These are phyloP conservation scores for Gilbertella persicaria DNA, from an alignment of 371 early-diverging fungal genomes.

Conservation along the genomic window DNA sequence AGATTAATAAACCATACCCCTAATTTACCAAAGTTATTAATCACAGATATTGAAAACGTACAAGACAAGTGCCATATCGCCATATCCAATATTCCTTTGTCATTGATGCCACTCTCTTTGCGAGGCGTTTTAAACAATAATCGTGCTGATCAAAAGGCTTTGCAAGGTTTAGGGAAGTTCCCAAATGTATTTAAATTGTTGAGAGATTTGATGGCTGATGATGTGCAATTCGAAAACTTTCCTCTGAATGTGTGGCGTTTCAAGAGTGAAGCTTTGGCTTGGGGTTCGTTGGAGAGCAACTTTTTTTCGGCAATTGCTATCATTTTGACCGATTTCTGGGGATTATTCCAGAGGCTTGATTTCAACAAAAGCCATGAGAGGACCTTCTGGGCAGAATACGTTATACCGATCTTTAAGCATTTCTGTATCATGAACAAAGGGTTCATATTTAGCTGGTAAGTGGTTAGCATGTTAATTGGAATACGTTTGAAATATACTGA, in stretches of 20 bases:
- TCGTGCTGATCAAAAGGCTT: conserved; percentile 12
- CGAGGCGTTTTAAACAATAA: conserved; percentile 12
- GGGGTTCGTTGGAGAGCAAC: conserved; percentile 8
- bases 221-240: conserved; percentile 2
- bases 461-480: conserved; percentile 9
- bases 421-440: conserved; percentile 10
- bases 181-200: conserved; percentile 5
- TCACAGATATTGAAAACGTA: conserved; percentile 7
- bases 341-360: conserved; percentile 11
- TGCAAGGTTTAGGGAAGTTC: conserved; percentile 1
- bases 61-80: conserved; percentile 9
- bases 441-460: conserved; percentile 8
- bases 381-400: conserved; percentile 18
- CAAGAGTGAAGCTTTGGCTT: conserved; percentile 3
- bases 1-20: conserved; percentile 11
- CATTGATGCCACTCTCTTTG: conserved; percentile 6
- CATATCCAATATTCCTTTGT: conserved; percentile 10
- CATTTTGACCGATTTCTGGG: conserved; percentile 18
- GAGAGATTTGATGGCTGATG: conserved; percentile 8
- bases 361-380: conserved; percentile 11
- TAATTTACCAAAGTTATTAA: conserved; percentile 13
- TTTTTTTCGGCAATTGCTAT: conserved; percentile 12
- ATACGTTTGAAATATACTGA: conserved; percentile 8
- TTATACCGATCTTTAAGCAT: conserved; percentile 13
- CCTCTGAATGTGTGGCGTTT: conserved; percentile 11